Evolutionary conservation across 768 basidiomycete species (phyloP), one percentile per base, ranked within the genome.

Genomic region (Lactifluus hygrophoroides): DNA sequence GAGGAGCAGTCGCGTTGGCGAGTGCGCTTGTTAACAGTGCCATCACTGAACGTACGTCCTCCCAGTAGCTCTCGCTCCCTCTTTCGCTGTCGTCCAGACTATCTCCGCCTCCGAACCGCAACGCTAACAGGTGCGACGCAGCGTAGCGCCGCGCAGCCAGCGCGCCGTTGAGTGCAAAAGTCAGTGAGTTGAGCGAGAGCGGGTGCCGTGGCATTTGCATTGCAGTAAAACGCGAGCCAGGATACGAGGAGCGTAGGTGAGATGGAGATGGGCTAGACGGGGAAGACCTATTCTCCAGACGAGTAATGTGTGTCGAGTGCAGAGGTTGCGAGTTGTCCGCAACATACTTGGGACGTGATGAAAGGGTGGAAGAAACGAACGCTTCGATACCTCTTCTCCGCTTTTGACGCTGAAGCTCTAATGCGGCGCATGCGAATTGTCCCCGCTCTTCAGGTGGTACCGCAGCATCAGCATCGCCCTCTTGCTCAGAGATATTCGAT

Each of bases 41-140:
- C 76, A 90, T 84, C 49, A 93, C 81, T 27, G 84, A 81, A 14
- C 85, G 78, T 28, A 88, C 88, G 64, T 91, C 85, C 64, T 91
- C 90, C 90, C 90, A 93, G 64, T 93, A 93, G 46, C 85, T 84
- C 55, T 61, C 58, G 43, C 63, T 67, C 47, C 56, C 54, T 5
- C 34, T 46, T 7, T 61, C 60, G 46, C 3, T 32, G 32, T 70
- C 70, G 17, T 74, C 75, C 23, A 32, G 35, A 4, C 23, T 47
- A 9, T 58, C 62, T 48, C 43, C 54, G 34, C 66, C 69, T 19
- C 72, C 75, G 67, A 93, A 93, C 2, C 90, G 78, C 49, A 93
- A 69, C 4, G 90, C 90, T 3, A 93, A 76, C 3, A 93, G 75
- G 67, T 93, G 88, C 2, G 90, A 79, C 56, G 86, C 88, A 0